Evolutionary conservation across 2,329 filamentous ascomycete species (phyloP), one percentile per base, ranked within the genome.

Genomic region (Whalleya microplaca): DNA sequence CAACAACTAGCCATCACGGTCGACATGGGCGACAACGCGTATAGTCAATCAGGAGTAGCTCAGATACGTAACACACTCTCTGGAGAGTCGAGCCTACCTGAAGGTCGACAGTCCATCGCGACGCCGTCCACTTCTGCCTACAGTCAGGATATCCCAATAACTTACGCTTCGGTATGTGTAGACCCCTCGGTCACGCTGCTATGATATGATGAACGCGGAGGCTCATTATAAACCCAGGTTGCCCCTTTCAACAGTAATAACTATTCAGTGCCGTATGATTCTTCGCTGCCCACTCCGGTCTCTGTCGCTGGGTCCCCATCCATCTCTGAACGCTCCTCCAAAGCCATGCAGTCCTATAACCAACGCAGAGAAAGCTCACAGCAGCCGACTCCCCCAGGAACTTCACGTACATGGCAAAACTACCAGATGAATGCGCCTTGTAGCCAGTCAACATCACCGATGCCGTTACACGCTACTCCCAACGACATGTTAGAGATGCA

Each of bases 221-320:
- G 44, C 58, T 63, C 32, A 67, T 64, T 59, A 23, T 40, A 21
- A 32, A 65, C 64, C 46, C 63, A 73, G 64, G 68, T 74, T n/a
- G 70, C 73, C 41, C 71, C 72, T 16, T 76, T 75, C 66, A 73
- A 70, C 68, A 68, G 71, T 66, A 73, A 70, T 67, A 68, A 71
- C 50, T 73, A 73, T 46, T 65, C 74, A 14, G 64, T 65, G 51
- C 67, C 66, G 59, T 77, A 73, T 70, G 79, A 81, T 60, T 67
- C 75, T 40, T 73, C 72, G 44, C 71, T 83, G 53, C 70, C 81
- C 47, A 82, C 81, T n/a, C 81, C 82, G 21, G 76, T 77, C n/a
- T 83, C 81, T 45, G 73, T 73, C 46, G 72, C 74, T 53, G 76
- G 72, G 23, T 84, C 81, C 29, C 81, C 81, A 51, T 76, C 77